Evolutionary conservation across 352 stramenopile genomes (phyloP).

Genomic region (Pythium oligandrum): DNA sequence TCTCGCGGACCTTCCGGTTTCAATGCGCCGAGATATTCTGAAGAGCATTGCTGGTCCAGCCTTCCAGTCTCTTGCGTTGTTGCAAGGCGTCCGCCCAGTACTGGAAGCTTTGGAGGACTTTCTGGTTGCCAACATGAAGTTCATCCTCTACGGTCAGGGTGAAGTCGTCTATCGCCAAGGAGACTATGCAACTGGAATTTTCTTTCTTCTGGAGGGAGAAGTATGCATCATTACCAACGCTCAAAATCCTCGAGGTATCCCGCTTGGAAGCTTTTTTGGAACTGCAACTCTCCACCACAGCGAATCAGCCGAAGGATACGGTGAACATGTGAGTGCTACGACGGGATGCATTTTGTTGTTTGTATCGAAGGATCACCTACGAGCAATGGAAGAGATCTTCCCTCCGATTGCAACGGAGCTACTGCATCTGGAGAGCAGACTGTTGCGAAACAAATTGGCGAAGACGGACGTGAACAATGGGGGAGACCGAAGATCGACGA

Average conservation of each 20-base stretch:
- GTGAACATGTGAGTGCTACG: conserved; percentile 26
- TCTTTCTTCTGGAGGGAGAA: conserved; percentile 30
- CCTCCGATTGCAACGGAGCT: conserved; percentile 17
- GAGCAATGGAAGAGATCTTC: conserved; percentile 22
- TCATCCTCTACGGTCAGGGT: conserved; percentile 35
- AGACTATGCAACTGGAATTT: conserved; percentile 28
- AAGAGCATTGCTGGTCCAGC: conserved; percentile 29
- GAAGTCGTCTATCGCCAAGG: conserved; percentile 35
- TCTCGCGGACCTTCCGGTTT: conserved; percentile 26
- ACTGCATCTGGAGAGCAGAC: conserved; percentile 18
- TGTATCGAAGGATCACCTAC: conserved; percentile 21
- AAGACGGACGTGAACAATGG: conserved; percentile 10
- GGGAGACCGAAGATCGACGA: conserved; percentile 2
- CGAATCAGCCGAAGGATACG: conserved; percentile 20
- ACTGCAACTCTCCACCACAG: conserved; percentile 13
- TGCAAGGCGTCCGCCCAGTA: conserved; percentile 16
- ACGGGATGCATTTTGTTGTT: conserved; percentile 31
- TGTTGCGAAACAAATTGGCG: conserved; percentile 26
- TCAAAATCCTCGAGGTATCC: conserved; percentile 14
- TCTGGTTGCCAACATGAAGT: conserved; percentile 30
- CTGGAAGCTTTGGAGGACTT: conserved; percentile 28
- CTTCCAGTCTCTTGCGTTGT: conserved; percentile 26
- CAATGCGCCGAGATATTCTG: conserved; percentile 31
- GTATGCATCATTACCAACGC: conserved; percentile 13
- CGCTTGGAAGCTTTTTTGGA: conserved; percentile 26